Base-by-base conservation (phyloP, 192 early-diverging fungal genomes). In the Gigaspora rosea region DNA sequence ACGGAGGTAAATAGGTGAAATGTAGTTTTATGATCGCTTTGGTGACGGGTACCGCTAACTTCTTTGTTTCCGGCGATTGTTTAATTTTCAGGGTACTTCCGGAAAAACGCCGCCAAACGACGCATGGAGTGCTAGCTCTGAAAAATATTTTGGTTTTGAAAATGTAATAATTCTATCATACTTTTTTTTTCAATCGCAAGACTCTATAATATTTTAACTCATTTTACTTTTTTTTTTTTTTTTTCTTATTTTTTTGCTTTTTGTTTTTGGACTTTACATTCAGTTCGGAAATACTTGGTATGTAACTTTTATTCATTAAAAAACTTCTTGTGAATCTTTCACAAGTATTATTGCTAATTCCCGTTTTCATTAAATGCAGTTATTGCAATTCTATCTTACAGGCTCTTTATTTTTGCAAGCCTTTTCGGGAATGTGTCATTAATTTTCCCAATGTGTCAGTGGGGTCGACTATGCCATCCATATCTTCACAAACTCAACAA, bases 381-480 rank as follows among this genome's bases (percentile, higher is more conserved):
- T 99, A 99, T 80, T 92, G 93, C 78, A 99, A 97, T 84, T 97
- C 96, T 7, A 92, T 99, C 12, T 83, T 99, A 3, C 96, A 99
- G 86, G 94, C 95, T 18, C 87, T 99, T 69, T 99, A 98, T 83
- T 96, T 93, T 79, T 96, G 96, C 82, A 88, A 89, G 61, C 93
- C 96, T 0, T 99, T 99, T 78, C 92, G 97, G 71, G 93, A 97
- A 81, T 96, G 94, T 78, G 91, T 98, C 20, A 84, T 91, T 80
- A 87, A 86, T 75, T 97, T 92, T 78, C 91, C 90, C 13, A 88
- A 89, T 54, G 78, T 80, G 12, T 66, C 75, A 41, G 72, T 66
- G 36, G 18, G 16, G 10, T 35, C 64, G n/a, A 6, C 32, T 10
- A 66, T 66, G 64, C 18, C 75, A 50, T 54, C 80, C 35, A 46